A percentile compares a stretch with the other conserved stretches of the same genome.
These are phyloP conservation scores for Lachnellula suecica DNA, from an alignment of 2,329 filamentous ascomycete species.

Conservation along the genomic window DNA sequence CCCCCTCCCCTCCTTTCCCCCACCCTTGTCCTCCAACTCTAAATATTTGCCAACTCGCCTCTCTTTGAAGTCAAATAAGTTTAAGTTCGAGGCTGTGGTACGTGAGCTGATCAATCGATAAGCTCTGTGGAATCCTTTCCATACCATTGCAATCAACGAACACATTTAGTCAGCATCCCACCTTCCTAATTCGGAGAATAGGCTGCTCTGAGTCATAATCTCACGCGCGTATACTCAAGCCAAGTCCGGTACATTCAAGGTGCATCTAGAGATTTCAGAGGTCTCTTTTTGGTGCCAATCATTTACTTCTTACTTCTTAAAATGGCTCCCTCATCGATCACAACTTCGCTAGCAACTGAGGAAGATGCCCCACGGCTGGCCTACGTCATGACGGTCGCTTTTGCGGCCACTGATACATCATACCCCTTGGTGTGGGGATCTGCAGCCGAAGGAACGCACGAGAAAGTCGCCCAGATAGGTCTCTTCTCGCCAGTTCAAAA, in stretches of 20 bases:
- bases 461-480: slow-evolving; percentile 5
- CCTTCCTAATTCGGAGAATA: background rate
- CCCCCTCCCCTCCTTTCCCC: too few species aligned
- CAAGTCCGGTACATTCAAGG: background rate
- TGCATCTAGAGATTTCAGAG: background rate
- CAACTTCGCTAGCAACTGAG: slow-evolving; percentile 8
- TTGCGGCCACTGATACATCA: slow-evolving; percentile 12
- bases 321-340: slow-evolving; percentile 5
- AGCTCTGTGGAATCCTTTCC: background rate
- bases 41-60: too few species aligned
- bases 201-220: background rate
- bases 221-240: background rate
- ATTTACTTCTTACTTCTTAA: background rate
- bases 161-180: background rate
- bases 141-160: background rate
- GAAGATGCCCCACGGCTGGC: slow-evolving; percentile 11
- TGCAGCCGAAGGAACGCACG: slow-evolving; percentile 12
- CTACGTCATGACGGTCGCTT: slow-evolving; percentile 16
- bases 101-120: too few species aligned
- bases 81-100: too few species aligned
- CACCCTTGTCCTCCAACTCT: too few species aligned
- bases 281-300: background rate
- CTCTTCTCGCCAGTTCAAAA: slow-evolving; percentile 18
- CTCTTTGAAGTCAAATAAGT: too few species aligned
- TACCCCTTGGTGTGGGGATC: slow-evolving; percentile 19